Base-by-base conservation (phyloP, 2,329 filamentous ascomycete genomes). In the Colletotrichum musicola region DNA sequence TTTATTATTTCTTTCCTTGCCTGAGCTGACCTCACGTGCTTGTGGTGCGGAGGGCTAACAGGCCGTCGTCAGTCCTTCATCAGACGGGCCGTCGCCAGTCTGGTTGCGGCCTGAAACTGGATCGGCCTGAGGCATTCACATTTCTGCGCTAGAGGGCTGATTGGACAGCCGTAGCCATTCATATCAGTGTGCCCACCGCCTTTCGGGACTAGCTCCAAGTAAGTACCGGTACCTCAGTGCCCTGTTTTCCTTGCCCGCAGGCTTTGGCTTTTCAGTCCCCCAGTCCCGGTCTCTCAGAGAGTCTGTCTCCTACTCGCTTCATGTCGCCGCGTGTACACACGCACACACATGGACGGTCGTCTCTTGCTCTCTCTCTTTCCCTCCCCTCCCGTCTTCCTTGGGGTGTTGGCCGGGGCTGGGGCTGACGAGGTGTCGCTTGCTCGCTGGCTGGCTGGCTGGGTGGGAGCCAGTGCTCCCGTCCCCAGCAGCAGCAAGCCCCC, bases 141-240 rank as follows among this genome's bases (percentile, higher is more conserved):
- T 53, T 53, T 61, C 53, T 58, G 50, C 60, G 44, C 53, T 62
- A 69, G 42, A 58, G 57, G 64, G 16, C 53, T 71, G 56, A 65
- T 61, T 69, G 64, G 70, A 51, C 49, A 16, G 38, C 54, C 38
- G 59, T 50, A 59, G 68, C 68, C 70, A 71, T 64, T 69, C 70
- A 71, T 65, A 71, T 71, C 70, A 71, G 54, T 25, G 64, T 60
- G 57, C 30, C 64, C 70, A 71, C 70, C 49, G 68, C 68, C 54
- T 65, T 71, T 71, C 62, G 54, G 64, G 68, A 47, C 44, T 71
- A 71, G 68, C 62, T 51, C 25, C 62, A 65, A n/a, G 64, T 59
- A 71, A 71, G 70, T 71, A 71, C 68, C 27, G 70, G 70, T 70
- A 71, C 62, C 64, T 67, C 42, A 20, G 60, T 68, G 67, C 68